Base-by-base conservation (phyloP, 2,329 filamentous ascomycete species). In the Coleophoma eucalyptorum region DNA sequence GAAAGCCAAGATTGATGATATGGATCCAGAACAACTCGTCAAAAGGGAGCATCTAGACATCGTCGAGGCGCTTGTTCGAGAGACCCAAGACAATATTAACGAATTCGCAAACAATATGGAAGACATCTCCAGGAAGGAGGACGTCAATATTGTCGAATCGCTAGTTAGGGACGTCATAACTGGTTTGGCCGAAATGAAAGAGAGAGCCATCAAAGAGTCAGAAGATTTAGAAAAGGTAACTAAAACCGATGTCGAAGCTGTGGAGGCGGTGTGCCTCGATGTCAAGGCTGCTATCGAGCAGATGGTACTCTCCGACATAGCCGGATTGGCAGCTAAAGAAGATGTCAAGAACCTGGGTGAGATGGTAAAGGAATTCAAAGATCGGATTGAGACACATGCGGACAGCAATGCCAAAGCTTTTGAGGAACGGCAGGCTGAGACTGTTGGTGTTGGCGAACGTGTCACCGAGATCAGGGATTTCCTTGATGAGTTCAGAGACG, bases 1-100 rank as follows among this genome's bases (percentile, higher is more conserved):
- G 32, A 97, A 97, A 66, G 84, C 86, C 5, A 89, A 89, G 43
- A 74, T 97, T 10, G 93, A 97, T 52, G 91, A 96, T 52, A 80
- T 96, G 46, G 81, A 92, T 46, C 79, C 83, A 3, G 87, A 91
- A 33, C 83, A 88, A 51, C 74, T 83, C 2, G 83, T 91, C 10
- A 77, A 78, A 50, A 86, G 84, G 60, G 81, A 86, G 33, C 81
- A 86, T 48, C 69, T 86, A 21, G 81, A 86, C 55, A 56, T 55
- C 3, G 60, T 68, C 15, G 65, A 64, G 34, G 74, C 79, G 1
- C 75, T 93, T 3, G 76, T 95, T 5, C 76, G 84, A 4, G 88
- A 94, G 57, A 86, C 89, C 0, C 89, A 88, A 50, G 87, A 93
- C 50, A 78, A 81, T 1, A 73, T 97, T 12, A 77, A 80, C 11